Conservation (phyloP, 2,329 filamentous ascomycete species). For the Stagonosporopsis rhizophila region DNA sequence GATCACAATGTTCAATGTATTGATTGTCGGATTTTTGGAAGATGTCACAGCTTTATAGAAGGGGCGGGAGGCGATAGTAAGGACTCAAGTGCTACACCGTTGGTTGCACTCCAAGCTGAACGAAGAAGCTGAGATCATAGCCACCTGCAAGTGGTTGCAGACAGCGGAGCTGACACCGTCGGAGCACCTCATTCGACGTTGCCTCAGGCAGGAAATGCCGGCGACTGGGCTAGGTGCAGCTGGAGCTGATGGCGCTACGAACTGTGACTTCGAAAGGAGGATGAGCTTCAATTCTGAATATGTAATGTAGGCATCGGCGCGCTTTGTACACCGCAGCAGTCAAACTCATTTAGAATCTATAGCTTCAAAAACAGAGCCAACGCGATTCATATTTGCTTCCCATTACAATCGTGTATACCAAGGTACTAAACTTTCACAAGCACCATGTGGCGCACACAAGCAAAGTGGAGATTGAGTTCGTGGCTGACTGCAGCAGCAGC, state of each 20-base stretch:
- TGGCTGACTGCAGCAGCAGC: slow-evolving; percentile 1
- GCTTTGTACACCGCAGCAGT: too few species aligned
- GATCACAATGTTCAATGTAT: background rate
- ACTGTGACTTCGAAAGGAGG: background rate
- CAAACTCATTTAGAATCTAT: too few species aligned
- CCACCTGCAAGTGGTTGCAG: background rate
- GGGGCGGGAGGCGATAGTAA: background rate
- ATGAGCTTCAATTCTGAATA: too few species aligned
- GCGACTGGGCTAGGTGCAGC: background rate
- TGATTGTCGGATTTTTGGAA: background rate
- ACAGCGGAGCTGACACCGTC: background rate
- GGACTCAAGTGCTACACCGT: background rate
- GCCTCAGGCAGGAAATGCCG: background rate
- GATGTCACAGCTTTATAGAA: background rate
- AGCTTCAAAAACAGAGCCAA: too few species aligned
- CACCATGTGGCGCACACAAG: background rate
- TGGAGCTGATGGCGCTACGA: background rate
- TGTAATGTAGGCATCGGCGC: too few species aligned
- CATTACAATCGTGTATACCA: background rate
- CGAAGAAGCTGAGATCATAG: background rate
- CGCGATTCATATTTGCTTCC: too few species aligned
- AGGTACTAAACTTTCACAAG: background rate
- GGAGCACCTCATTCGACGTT: background rate
- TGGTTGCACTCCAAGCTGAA: background rate
- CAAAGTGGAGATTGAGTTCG: background rate